These are phyloP conservation scores for Akanthomyces muscarius DNA, from an alignment of 2,329 filamentous ascomycete genomes.

Conservation along the genomic window DNA sequence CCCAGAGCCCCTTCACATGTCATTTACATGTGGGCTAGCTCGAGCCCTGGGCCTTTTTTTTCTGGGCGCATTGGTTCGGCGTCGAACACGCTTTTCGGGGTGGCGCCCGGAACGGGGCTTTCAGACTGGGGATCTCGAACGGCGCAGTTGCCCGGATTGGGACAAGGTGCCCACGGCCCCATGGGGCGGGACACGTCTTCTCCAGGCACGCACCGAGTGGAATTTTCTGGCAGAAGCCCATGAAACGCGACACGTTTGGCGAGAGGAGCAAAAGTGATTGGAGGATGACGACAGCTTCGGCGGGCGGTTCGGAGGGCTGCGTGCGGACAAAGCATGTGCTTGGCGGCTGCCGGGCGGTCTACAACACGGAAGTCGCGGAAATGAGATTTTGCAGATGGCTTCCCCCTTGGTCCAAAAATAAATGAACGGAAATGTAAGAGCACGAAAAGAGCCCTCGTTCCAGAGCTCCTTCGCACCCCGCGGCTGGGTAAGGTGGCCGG, in stretches of 20 bases:
- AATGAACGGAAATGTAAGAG: too few relatives aligned
- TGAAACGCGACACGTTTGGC: too few relatives aligned
- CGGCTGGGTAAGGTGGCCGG: too few relatives aligned
- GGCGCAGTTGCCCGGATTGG: conserved; percentile 14
- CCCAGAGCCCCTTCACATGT: background rate
- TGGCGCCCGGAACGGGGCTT: conserved; percentile 9
- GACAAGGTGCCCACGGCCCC: conserved; percentile 2
- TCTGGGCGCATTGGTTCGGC: background rate
- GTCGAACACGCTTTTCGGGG: background rate
- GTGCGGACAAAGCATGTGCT: background rate
- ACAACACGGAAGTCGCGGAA: too few relatives aligned
- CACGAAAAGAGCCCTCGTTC: too few relatives aligned
- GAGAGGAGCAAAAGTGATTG: too few relatives aligned
- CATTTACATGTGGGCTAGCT: conserved; percentile 8
- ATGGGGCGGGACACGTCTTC: background rate
- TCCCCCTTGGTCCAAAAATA: too few relatives aligned
- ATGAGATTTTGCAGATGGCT: too few relatives aligned
- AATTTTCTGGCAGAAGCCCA: too few relatives aligned
- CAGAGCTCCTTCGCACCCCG: too few relatives aligned
- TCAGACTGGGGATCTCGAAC: background rate
- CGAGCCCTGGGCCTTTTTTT: background rate
- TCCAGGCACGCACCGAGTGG: background rate
- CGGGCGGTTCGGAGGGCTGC: background rate
- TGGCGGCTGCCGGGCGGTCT: background rate
- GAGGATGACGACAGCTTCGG: background rate